Conservation (phyloP, 768 basidiomycete species). For the Mycena galopus region DNA sequence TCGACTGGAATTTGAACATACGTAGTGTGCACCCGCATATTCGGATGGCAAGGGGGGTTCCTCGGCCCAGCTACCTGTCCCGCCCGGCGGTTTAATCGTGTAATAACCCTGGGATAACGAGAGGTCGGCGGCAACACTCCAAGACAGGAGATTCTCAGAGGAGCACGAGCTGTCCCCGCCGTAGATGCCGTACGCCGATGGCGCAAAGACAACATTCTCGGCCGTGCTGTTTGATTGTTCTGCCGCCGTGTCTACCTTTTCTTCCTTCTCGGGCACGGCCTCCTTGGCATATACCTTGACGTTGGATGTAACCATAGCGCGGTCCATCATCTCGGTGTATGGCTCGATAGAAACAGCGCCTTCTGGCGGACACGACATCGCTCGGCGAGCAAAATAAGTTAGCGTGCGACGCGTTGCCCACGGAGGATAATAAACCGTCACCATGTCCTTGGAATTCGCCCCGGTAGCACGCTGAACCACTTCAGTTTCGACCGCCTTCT, state of each 20-base stretch:
- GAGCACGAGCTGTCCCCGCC: neutral
- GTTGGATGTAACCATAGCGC: conserved; percentile 19
- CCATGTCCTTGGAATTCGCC: conserved; percentile 16
- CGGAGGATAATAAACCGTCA: conserved; percentile 34
- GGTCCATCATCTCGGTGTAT: conserved; percentile 29
- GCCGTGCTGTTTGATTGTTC: neutral
- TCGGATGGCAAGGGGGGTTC: neutral
- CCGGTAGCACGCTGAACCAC: neutral
- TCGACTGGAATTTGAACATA: neutral
- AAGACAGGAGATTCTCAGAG: neutral
- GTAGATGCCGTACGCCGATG: neutral
- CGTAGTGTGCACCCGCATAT: neutral
- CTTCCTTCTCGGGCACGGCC: neutral
- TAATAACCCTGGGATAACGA: conserved; percentile 3
- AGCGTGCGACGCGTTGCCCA: conserved; percentile 34
- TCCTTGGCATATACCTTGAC: neutral
- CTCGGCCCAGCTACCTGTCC: conserved; percentile 23
- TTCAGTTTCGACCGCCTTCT: conserved; percentile 23
- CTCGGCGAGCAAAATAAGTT: conserved; percentile 31
- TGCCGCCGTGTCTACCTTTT: neutral
- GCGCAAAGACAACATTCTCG: conserved; percentile 13
- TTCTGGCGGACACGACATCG: conserved; percentile 31
- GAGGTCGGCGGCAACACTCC: neutral
- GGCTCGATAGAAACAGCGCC: conserved; percentile 24
- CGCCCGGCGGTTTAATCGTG: conserved; percentile 19